Percentiles rank a stretch among this genome's conserved stretches.
phyloP scores from a whole-genome alignment of 208 protist species.

The Leishmania braziliensis region DNA sequence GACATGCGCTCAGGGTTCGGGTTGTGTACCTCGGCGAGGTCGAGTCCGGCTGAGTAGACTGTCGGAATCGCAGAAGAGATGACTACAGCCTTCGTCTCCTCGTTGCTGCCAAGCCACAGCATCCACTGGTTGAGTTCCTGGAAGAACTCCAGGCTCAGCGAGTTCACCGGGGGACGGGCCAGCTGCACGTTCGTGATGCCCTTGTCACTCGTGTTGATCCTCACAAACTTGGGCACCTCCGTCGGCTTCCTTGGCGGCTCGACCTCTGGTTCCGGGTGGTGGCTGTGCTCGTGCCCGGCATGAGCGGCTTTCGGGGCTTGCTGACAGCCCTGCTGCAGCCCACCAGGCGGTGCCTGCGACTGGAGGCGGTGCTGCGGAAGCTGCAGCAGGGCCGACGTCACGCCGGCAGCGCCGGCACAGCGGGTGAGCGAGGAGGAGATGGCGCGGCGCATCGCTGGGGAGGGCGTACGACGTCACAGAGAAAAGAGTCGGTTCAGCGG shows the following conservation, averaged over 20 bases:
- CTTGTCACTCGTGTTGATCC: conserved; percentile 57
- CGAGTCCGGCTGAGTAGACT: conserved; percentile 81
- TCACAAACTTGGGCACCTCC: conserved; percentile 72
- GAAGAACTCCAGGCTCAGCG: conserved; percentile 71
- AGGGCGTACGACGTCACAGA: neutral
- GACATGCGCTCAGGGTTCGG: conserved; percentile 64
- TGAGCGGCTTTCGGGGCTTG: neutral
- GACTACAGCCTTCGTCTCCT: conserved; percentile 67
- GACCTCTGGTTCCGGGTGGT: conserved; percentile 36
- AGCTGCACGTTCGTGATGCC: conserved; percentile 67
- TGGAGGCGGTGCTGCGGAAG: conserved; percentile 24
- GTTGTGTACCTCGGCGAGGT: conserved; percentile 77
- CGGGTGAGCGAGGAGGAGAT: conserved; percentile 19
- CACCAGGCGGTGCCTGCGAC: conserved; percentile 31
- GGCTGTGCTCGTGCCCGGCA: conserved; percentile 11
- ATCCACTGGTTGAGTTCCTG: conserved; percentile 86
- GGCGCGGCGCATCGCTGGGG: conserved; percentile 32
- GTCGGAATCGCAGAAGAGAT: conserved; percentile 75
- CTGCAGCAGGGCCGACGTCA: conserved; percentile 10
- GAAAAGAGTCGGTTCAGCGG: neutral
- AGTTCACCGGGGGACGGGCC: conserved; percentile 67
- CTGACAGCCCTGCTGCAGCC: conserved; percentile 11
- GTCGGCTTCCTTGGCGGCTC: conserved; percentile 68
- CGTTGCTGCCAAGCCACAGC: conserved; percentile 81
- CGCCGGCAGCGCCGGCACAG: conserved; percentile 16